These are phyloP conservation scores for Leptomonas seymouri DNA, from an alignment of 208 protist genomes.

Conservation along the genomic window DNA sequence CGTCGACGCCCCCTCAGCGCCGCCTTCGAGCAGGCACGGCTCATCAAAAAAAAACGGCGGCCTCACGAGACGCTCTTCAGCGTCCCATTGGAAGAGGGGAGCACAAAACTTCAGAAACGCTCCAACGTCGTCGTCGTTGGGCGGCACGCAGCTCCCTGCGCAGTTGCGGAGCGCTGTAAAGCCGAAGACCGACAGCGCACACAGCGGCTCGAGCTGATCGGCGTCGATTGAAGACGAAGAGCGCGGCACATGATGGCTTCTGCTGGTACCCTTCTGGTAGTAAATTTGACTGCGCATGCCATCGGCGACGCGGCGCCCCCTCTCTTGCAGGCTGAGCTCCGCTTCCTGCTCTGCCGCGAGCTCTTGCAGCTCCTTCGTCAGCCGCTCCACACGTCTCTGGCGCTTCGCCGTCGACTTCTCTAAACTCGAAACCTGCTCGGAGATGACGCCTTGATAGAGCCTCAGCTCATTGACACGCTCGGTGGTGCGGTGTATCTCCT, in stretches of 20 bases:
- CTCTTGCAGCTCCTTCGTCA: slow-evolving; percentile 21
- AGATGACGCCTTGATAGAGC: slow-evolving; percentile 8
- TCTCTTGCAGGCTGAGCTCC: slow-evolving; percentile 9
- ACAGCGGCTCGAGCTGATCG: not conserved
- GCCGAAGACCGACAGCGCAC: slow-evolving; percentile 21
- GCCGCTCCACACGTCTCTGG: slow-evolving; percentile 20
- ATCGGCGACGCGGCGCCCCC: slow-evolving; percentile 20
- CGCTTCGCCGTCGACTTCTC: slow-evolving; percentile 9
- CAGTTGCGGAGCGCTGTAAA: slow-evolving; percentile 9
- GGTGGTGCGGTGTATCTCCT: slow-evolving; percentile 1
- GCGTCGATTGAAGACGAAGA: not conserved
- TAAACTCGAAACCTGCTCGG: slow-evolving; percentile 14
- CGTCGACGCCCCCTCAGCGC: not conserved
- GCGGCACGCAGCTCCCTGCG: not conserved
- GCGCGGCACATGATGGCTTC: not conserved
- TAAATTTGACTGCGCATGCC: slow-evolving; percentile 29
- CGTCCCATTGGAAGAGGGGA: slow-evolving; percentile 51
- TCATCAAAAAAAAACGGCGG: slow-evolving; percentile 56
- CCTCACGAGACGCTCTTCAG: slow-evolving; percentile 18
- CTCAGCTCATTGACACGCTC: slow-evolving; percentile 43
- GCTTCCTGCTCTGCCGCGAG: slow-evolving; percentile 22
- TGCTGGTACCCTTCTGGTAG: slow-evolving; percentile 33
- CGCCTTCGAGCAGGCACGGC: slow-evolving; percentile 67
- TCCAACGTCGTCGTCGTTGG: not conserved
- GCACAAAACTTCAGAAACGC: slow-evolving; percentile 50